Evolutionary conservation across 1,284 basidiomycete genomes (phyloP).

Genomic region (Ustilago nuda): DNA sequence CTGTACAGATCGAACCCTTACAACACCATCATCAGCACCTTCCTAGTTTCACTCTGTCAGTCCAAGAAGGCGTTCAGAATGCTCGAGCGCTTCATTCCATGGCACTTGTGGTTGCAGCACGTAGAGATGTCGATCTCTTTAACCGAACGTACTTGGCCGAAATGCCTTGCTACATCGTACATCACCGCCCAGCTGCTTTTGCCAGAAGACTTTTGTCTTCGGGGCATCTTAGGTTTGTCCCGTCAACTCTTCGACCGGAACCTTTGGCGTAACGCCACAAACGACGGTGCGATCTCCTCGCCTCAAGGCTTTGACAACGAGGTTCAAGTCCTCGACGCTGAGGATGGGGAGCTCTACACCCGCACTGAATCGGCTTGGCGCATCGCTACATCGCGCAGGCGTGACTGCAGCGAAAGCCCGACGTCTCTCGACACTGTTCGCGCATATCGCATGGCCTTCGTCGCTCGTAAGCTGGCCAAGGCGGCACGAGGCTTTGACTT

Average conservation of each 20-base stretch:
- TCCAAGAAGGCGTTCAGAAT: conserved; percentile 46
- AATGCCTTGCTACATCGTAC: conserved; percentile 50
- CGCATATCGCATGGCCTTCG: conserved; percentile 79
- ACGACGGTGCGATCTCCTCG: conserved; percentile 17
- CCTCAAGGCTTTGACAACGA: conserved; percentile 68
- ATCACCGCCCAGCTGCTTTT: conserved; percentile 76
- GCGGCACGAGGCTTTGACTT: conserved; percentile 82
- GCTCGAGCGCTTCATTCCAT: conserved; percentile 78
- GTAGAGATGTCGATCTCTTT: conserved; percentile 19
- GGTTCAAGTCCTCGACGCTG: conserved; percentile 60
- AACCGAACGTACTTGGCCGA: conserved; percentile 36
- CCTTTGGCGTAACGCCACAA: conserved; percentile 26
- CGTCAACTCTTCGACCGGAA: conserved; percentile 43
- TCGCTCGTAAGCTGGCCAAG: conserved; percentile 78
- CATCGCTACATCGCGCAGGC: conserved; percentile 78
- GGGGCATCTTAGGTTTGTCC: conserved; percentile 78
- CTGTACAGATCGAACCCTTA: conserved; percentile 76
- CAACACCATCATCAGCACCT: conserved; percentile 85
- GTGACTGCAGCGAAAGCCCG: conserved; percentile 75
- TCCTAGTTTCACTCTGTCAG: conserved; percentile 76
- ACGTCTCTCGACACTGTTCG: conserved; percentile 71
- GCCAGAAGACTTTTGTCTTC: conserved; percentile 92
- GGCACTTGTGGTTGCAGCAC: conserved; percentile 76
- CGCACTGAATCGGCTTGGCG: conserved; percentile 68
- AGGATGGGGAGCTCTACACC: conserved; percentile 48